phyloP scores from a whole-genome alignment of 176 grass and related monocot species.

The Carex littledalei region DNA sequence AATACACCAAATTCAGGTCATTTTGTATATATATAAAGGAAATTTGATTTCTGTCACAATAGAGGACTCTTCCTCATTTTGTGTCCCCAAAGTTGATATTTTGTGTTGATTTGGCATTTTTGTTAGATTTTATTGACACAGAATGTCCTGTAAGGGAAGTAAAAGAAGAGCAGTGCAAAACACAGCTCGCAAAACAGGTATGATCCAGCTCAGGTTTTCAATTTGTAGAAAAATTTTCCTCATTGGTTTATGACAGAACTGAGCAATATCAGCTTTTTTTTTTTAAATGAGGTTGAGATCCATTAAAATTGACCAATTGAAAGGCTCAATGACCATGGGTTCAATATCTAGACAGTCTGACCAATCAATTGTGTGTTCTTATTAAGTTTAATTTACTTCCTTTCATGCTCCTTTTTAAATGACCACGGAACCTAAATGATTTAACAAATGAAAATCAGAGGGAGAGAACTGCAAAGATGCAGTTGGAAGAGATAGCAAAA shows the following conservation, averaged over 20 bases:
- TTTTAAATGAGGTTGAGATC: background rate
- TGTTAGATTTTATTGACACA: background rate
- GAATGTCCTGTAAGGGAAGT: background rate
- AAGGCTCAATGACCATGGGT: background rate
- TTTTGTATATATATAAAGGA: too few species aligned
- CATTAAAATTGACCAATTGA: background rate
- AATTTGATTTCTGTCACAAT: too few species aligned
- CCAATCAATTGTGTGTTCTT: too few species aligned
- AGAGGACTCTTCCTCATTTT: background rate
- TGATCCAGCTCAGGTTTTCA: background rate
- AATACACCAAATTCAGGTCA: too few species aligned
- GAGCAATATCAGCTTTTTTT: background rate
- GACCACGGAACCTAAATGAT: too few species aligned
- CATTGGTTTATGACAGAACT: background rate
- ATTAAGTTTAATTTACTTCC: too few species aligned
- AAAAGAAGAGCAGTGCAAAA: background rate
- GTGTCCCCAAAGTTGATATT: background rate
- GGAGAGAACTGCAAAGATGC: too few species aligned
- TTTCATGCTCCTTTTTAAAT: too few species aligned
- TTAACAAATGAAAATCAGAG: too few species aligned
- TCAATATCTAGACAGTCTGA: background rate
- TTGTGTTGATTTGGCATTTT: background rate
- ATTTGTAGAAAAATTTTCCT: background rate
- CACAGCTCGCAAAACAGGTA: background rate
- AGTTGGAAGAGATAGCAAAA: too few species aligned